Base-by-base conservation (phyloP, 2,329 filamentous ascomycete species). In the Diaporthe ampelina region DNA sequence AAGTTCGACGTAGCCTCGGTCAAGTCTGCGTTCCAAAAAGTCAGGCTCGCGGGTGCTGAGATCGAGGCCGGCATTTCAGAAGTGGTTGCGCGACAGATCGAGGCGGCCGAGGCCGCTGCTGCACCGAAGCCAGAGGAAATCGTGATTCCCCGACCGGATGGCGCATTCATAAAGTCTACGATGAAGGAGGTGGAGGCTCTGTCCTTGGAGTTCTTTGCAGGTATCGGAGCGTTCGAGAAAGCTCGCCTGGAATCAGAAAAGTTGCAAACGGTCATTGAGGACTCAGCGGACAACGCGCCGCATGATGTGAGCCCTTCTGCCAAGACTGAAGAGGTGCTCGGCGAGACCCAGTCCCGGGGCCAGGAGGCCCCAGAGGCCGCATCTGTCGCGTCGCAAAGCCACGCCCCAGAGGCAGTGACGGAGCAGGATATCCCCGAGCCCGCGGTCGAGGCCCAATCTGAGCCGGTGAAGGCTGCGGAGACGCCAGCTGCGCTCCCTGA, bases 21-120 rank as follows among this genome's bases (percentile, higher is more conserved):
- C 26, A 74, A 65, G 69, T 72, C 74, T 19, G 68, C 72, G 19
- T 74, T 76, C 50, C 72, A 72, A 15, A 69, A 59, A 29, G 61
- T 76, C 68, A 72, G 58, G 50, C 37, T 48, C 11, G 61, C 56
- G 24, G 70, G 73, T 21, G 74, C 69, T 57, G 74, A 76, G 76
- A 78, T 79, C 65, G 78, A 81, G 72, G 67, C 54, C 24, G 79
- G 78, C 10, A 77, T 79, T 69, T 71, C 79, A 10, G 76, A 73
- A 15, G 77, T 80, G 8, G 75, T 81, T 35, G 57, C 54, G 17
- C 72, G 68, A 10, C 74, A 74, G 40, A 73, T 76, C 17, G 72
- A 74, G 56, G 74, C 54, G 32, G 59, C 65, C 10, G 74, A 74
- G 52, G 67, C 48, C 17, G 48, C 71, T 58, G n/a, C 32, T n/a